Base-by-base conservation (phyloP, 179 eudicot genomes). In the Silene coronaria region DNA sequence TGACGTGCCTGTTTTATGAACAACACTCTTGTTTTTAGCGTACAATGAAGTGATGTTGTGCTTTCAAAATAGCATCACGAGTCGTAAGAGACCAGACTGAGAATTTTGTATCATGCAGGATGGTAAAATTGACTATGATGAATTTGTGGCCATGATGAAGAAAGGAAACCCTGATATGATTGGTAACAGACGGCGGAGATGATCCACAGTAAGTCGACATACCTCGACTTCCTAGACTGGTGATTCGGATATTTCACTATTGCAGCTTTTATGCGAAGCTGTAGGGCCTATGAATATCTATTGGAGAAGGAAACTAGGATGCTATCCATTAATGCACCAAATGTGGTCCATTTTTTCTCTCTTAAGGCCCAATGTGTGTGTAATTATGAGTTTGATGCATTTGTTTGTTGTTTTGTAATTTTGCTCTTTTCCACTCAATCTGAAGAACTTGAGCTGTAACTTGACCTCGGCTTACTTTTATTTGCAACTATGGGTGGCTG, bases 111-210 rank as follows among this genome's bases (percentile, higher is more conserved):
- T n/a, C 19, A 9, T 77, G 84, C 88, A 92, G 97, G 97, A 92
- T 80, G 97, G 97, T 62, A 89, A 82, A 80, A 91, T 92, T 45
- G 90, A 92, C 75, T 92, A 92, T 46, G 96, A 91, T 8, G 97
- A 92, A 81, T 92, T 92, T 84, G 94, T 77, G 21, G 91, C 94
- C 17, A 92, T 91, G 97, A 92, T 92, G 97, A 89, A 88, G 82
- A 89, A 92, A 82, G 97, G 97, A 75, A 87, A 79, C 83, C 96
- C 97, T 58, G 96, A 91, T 61, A 38, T 91, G 77, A 85, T 74
- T 46, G 72, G 85, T 24, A 81, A 79, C 58, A 91, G 95, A 78
- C 88, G 94, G 13, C 86, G 89, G 63, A 85, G 92, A 84, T 92
- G 71, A 81, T 42, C 36, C 48, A 28, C 2, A 2, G 55, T 1